phyloP scores from a whole-genome alignment of 106 monocot genomes.

The Allium fistulosum region DNA sequence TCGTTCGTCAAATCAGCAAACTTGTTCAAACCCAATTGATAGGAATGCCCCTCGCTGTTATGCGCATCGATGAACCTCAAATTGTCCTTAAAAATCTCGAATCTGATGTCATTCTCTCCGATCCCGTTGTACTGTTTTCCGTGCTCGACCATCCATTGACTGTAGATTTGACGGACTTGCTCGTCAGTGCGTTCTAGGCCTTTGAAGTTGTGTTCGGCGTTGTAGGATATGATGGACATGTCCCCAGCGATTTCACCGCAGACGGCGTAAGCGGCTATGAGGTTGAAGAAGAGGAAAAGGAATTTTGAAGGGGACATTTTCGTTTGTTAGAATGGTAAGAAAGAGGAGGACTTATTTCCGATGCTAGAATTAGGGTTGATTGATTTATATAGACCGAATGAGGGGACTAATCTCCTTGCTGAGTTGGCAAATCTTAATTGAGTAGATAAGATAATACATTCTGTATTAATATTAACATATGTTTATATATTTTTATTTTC shows the following conservation, averaged over 20 bases:
- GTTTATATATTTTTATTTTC: too few relatives aligned
- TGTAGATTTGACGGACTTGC: constrained; percentile 36
- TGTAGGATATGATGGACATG: constrained; percentile 37
- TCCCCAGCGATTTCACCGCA: neutral
- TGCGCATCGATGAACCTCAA: constrained; percentile 68
- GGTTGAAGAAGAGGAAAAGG: constrained; percentile 12
- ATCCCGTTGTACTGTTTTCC: constrained; percentile 26
- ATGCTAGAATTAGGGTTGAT: too few relatives aligned
- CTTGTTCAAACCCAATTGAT: constrained; percentile 55
- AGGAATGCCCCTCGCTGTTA: constrained; percentile 58
- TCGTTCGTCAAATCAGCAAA: constrained; percentile 93
- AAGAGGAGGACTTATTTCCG: too few relatives aligned
- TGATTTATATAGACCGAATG: too few relatives aligned
- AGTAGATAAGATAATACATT: too few relatives aligned
- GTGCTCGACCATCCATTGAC: constrained; percentile 32
- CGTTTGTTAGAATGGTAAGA: neutral
- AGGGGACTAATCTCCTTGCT: too few relatives aligned
- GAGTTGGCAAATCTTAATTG: too few relatives aligned
- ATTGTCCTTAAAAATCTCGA: constrained; percentile 79
- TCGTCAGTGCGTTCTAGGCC: constrained; percentile 35
- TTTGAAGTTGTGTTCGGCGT: constrained; percentile 5
- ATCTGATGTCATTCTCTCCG: constrained; percentile 38
- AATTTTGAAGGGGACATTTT: neutral
- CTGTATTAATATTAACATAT: too few relatives aligned
- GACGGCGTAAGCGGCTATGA: neutral